phyloP scores from a whole-genome alignment of 768 basidiomycete genomes.

The Thelephora ganbajun region DNA sequence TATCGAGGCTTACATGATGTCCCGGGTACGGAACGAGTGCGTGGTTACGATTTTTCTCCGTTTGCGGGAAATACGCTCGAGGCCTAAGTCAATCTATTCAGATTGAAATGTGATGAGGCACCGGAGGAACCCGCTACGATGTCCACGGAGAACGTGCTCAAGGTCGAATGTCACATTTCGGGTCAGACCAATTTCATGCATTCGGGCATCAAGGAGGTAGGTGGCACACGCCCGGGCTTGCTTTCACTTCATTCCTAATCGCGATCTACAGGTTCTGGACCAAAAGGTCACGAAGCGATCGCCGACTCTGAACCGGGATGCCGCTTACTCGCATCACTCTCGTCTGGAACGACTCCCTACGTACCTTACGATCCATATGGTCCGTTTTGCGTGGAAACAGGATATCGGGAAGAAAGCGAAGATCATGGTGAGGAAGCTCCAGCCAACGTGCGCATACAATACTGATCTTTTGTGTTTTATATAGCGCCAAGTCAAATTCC shows the following conservation, averaged over 20 bases:
- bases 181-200: slow-evolving; percentile 78
- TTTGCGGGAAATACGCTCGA: neutral
- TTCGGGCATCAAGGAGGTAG: slow-evolving; percentile 68
- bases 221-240: slow-evolving; percentile 12
- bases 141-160: slow-evolving; percentile 60
- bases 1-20: slow-evolving; percentile 71
- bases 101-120: slow-evolving; percentile 71
- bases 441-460: neutral
- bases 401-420: slow-evolving; percentile 92
- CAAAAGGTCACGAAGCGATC: slow-evolving; percentile 80
- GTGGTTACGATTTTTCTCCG: slow-evolving; percentile 9
- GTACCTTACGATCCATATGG: slow-evolving; percentile 87
- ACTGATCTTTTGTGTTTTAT: neutral
- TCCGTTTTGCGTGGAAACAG: slow-evolving; percentile 87
- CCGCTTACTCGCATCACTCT: slow-evolving; percentile 67
- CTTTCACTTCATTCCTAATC: neutral
- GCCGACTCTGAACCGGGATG: slow-evolving; percentile 64
- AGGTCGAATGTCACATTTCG: slow-evolving; percentile 90
- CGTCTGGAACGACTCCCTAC: slow-evolving; percentile 74
- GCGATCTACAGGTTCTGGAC: slow-evolving; percentile 57
- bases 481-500: slow-evolving; percentile 87
- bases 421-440: slow-evolving; percentile 58
- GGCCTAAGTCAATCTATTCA: slow-evolving; percentile 15
- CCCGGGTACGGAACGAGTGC: slow-evolving; percentile 61
- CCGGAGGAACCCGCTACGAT: slow-evolving; percentile 60